Evolutionary conservation across 306 rosid species (phyloP), one percentile per base, ranked within the genome.

Genomic region (Gastrolobium bilobum): DNA sequence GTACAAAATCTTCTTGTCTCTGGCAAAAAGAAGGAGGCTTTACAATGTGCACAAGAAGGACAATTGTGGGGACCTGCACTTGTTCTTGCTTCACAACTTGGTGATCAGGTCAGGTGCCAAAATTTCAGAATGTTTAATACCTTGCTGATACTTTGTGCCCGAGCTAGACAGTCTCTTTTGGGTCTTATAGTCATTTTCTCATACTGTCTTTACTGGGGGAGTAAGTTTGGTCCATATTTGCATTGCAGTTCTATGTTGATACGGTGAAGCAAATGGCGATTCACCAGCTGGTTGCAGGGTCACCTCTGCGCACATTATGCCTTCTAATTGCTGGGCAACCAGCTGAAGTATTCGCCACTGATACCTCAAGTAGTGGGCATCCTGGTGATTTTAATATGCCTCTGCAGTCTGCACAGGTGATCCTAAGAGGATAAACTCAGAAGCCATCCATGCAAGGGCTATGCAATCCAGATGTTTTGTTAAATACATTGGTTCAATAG

Each of bases 21-120:
- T 78, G 98, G 99, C 35, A 90, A 91, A 88, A 95, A 93, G 90
- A 87, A 62, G 87, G 98, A 95, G 80, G 99, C 98, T 68, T 83
- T 95, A 67, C 93, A 91, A 76, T 86, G 81, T 82, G 99, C 99
- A n/a, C 96, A 91, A 85, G 96, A 87, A 76, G 98, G 98, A 70
- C 98, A 95, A 33, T 79, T 95, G 89, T 95, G 99, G 99, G 99
- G 99, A 53, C 98, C 99, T 47, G 98, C 99, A 2, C 91, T 95
- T 84, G 91, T 93, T 82, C 94, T 95, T 78, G 94, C 99, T 84
- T 91, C 98, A 56, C 97, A 93, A 85, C 97, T 95, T 77, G 99
- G 99, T 13, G 94, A 93, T n/a, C 93, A 95, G 98, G 99, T 95
- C 66, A 79, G 88, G 77, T 71, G 37, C 68, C 29, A 63, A 35